phyloP scores from a whole-genome alignment of 2,329 filamentous ascomycete species.

The Fusarium tupiense region DNA sequence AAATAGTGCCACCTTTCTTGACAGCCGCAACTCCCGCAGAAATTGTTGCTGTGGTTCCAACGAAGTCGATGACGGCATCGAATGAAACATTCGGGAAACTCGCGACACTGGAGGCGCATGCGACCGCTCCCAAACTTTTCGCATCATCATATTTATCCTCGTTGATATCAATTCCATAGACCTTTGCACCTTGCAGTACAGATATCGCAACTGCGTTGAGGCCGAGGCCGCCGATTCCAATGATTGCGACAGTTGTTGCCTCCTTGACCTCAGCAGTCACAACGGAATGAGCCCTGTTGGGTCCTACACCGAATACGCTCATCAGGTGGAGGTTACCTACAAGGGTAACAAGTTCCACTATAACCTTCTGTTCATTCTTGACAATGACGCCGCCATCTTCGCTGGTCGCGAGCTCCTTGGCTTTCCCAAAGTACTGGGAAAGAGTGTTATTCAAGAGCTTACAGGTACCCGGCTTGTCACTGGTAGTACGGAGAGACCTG shows the following conservation, averaged over 20 bases:
- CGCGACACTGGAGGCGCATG: accelerated
- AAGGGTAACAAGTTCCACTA: neutral
- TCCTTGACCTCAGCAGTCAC: neutral
- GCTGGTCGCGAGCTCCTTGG: neutral
- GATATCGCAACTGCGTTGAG: neutral
- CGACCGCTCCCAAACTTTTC: neutral
- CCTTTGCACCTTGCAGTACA: neutral
- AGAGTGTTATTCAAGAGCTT: neutral
- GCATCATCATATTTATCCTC: neutral
- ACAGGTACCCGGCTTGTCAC: neutral
- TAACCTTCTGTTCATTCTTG: neutral
- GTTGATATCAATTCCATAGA: neutral
- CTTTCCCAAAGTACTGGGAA: neutral
- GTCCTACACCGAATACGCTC: neutral
- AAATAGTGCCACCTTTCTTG: neutral
- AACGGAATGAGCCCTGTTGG: neutral
- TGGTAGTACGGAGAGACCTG: neutral
- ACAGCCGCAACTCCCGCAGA: neutral
- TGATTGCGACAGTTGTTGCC: neutral
- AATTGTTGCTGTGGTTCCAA: neutral
- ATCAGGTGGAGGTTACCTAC: neutral
- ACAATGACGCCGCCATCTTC: neutral
- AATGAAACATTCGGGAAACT: neutral
- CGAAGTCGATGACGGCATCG: neutral
- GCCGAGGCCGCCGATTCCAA: neutral